Percentiles rank a stretch among this genome's conserved stretches.
These are phyloP conservation scores for Penicillium cosmopolitanum DNA, from an alignment of 495 filamentous ascomycete genomes.

Conservation along the genomic window DNA sequence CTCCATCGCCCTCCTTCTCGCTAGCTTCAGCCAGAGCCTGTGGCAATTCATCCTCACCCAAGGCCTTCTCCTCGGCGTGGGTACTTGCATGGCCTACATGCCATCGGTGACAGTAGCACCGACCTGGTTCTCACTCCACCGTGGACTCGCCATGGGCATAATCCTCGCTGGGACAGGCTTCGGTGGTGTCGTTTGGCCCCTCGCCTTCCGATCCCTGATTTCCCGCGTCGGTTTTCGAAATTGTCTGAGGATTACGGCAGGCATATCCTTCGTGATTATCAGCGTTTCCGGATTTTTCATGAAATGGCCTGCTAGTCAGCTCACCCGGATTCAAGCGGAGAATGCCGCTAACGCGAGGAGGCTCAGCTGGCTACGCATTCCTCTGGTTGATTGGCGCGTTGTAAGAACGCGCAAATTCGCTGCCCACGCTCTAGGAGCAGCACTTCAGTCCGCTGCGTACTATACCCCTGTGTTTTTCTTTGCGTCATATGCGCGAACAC, in stretches of 20 bases:
- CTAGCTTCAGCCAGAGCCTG: slow-evolving; percentile 39
- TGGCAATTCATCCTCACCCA: slow-evolving; percentile 49
- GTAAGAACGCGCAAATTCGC: slow-evolving; percentile 37
- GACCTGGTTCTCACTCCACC: slow-evolving; percentile 34
- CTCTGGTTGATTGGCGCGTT: slow-evolving; percentile 37
- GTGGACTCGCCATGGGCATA: slow-evolving; percentile 46
- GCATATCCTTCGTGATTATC: slow-evolving; percentile 35
- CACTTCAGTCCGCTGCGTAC: slow-evolving; percentile 45
- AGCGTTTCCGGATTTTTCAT: slow-evolving; percentile 26
- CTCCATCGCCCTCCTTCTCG: slow-evolving; percentile 31
- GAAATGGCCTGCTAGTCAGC: slow-evolving; percentile 34
- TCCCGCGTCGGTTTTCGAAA: slow-evolving; percentile 41
- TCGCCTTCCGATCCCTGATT: slow-evolving; percentile 32
- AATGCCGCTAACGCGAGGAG: slow-evolving; percentile 13
- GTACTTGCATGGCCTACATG: slow-evolving; percentile 44
- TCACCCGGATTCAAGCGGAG: slow-evolving; percentile 30
- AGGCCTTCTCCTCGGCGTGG: slow-evolving; percentile 41
- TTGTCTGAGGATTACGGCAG: slow-evolving; percentile 41
- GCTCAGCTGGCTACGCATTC: slow-evolving; percentile 23
- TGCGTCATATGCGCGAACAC: slow-evolving; percentile 37
- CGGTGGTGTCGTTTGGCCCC: slow-evolving; percentile 42
- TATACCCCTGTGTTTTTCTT: slow-evolving; percentile 47
- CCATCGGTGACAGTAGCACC: slow-evolving; percentile 42
- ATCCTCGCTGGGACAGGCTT: slow-evolving; percentile 39
- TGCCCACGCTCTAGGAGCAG: slow-evolving; percentile 34